Conservation (phyloP, 2,329 filamentous ascomycete genomes). For the Rhexocercosporidium sp. region DNA sequence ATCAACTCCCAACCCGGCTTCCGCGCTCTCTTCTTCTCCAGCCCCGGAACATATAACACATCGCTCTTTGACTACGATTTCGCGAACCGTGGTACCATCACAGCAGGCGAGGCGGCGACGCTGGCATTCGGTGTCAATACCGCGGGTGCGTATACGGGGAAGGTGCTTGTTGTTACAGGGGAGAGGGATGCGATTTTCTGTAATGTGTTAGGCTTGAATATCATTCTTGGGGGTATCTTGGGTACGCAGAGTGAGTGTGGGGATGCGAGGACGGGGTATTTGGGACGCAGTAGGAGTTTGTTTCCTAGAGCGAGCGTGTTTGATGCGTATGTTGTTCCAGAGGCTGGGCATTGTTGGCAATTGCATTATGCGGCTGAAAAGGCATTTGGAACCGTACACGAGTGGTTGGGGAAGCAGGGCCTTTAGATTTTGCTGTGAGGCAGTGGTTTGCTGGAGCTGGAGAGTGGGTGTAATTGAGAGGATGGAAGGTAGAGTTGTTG, state of each 20-base stretch:
- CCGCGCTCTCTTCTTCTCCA: conserved; percentile 19
- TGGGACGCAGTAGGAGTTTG: background rate
- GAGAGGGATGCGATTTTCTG: conserved; percentile 29
- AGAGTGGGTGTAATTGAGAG: too few species aligned
- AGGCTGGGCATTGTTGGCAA: conserved; percentile 24
- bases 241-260: background rate
- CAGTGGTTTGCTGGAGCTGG: too few species aligned
- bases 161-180: conserved; percentile 28
- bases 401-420: conserved; percentile 13
- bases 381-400: conserved; percentile 14
- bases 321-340: conserved; percentile 9
- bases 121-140: background rate
- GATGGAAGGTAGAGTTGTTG: too few species aligned
- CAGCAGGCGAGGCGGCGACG: conserved; percentile 28
- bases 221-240: background rate
- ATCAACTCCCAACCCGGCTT: background rate
- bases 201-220: background rate
- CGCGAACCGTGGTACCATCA: conserved; percentile 23
- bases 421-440: background rate
- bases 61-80: conserved; percentile 22
- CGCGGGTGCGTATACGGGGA: conserved; percentile 11
- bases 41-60: conserved; percentile 14
- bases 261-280: background rate
- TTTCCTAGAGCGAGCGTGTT: conserved; percentile 13
- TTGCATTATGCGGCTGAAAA: conserved; percentile 18